These are phyloP conservation scores for Cladosporium oxysporum DNA, from an alignment of 2,329 filamentous ascomycete genomes.

Conservation along the genomic window DNA sequence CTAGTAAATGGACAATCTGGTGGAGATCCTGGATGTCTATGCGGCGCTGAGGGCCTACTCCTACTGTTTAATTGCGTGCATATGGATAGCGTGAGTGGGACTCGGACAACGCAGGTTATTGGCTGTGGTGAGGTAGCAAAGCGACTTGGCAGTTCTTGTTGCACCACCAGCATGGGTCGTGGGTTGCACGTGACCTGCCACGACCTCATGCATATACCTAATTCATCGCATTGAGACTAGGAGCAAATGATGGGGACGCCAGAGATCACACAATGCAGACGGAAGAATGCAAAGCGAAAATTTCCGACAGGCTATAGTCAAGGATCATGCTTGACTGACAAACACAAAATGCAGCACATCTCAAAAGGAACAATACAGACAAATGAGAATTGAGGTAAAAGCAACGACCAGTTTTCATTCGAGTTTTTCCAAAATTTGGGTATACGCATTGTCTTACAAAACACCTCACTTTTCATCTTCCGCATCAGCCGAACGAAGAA, in stretches of 20 bases:
- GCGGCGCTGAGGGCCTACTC: neutral
- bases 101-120: neutral
- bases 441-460: constrained; percentile 1
- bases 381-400: neutral
- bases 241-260: neutral
- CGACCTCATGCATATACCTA: neutral
- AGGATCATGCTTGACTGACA: neutral
- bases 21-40: neutral
- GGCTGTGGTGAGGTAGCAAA: neutral
- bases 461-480: neutral
- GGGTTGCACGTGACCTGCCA: neutral
- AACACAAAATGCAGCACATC: neutral
- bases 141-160: neutral
- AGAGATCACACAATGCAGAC: neutral
- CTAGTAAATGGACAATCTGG: neutral
- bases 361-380: neutral
- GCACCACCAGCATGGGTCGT: neutral
- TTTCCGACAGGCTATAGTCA: neutral
- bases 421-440: constrained; percentile 3
- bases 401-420: constrained; percentile 9
- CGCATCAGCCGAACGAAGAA: neutral
- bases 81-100: neutral
- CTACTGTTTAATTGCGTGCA: neutral
- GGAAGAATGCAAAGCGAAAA: neutral
- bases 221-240: neutral